Evolutionary conservation across 192 early-diverging fungal species (phyloP).

Genomic region (Oehlia diaphana): DNA sequence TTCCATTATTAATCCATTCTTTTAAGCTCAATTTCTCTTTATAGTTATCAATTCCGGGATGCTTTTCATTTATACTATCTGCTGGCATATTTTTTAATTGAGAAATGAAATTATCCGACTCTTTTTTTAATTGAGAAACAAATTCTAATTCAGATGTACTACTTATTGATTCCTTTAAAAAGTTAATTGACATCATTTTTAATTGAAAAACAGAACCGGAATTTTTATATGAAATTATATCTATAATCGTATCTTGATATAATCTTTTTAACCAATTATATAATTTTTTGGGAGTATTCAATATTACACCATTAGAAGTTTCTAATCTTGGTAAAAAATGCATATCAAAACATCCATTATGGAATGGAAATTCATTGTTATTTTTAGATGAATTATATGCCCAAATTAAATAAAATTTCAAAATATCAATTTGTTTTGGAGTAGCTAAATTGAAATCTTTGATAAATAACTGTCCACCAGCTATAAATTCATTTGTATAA

Average conservation of each 20-base stretch:
- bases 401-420: not conserved
- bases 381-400: not conserved
- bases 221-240: not conserved
- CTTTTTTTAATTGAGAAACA: no score
- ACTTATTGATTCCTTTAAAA: no score
- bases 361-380: not conserved
- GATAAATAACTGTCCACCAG: not conserved
- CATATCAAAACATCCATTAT: not conserved
- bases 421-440: not conserved
- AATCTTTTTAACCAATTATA: not conserved
- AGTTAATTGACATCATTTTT: no score
- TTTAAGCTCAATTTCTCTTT: not conserved
- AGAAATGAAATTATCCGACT: no score
- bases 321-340: not conserved
- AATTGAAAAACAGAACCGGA: not conserved
- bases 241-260: not conserved
- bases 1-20: not conserved
- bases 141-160: not conserved
- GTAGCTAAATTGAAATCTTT: not conserved
- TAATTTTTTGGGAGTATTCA: not conserved
- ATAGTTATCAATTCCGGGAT: not conserved
- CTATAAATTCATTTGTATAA: not conserved
- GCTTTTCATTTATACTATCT: no score
- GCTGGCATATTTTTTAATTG: no score
- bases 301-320: not conserved